Base-by-base conservation (phyloP, 169 alveolate species). In the Eimeria acervulina region DNA sequence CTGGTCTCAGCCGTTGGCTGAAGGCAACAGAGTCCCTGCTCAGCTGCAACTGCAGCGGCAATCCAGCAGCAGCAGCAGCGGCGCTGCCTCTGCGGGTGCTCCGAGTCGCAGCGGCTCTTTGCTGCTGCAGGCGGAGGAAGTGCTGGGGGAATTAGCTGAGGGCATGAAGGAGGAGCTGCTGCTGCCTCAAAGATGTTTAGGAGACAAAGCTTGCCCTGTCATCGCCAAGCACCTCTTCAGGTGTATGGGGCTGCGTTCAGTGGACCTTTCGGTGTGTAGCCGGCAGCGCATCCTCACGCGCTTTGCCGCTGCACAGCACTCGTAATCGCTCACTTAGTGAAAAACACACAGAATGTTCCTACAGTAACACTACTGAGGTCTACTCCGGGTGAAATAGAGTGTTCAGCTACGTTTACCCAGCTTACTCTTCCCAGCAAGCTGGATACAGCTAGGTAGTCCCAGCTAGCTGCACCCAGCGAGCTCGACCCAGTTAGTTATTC, bases 241-340 rank as follows among this genome's bases (percentile, higher is more conserved):
- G 44, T 84, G 74, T 40, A 52, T 19, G 26, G 90, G 90, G 47
- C 90, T 81, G 6, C 90, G 90, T 0, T 42, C 44, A 2, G 52
- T 84, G 2, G 93, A 84, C 93, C 76, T 84, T 31, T 51, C 93
- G 51, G 93, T 84, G n/a, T 55, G 93, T 81, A 81, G n/a, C n/a
- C 90, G n/a, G 1, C 63, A 2, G 7, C 3, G 19, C 88, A 19
- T n/a, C n/a, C n/a, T n/a, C n/a, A n/a, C n/a, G n/a, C n/a, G n/a
- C n/a, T n/a, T n/a, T n/a, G 28, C 0, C 61, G 15, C 59, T 5
- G 83, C 26, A 72, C 83, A 15, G 31, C 83, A 72, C 36, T 61
- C 28, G 51, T 33, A 3, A 31, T 72, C 28, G 51, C 42, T 5
- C 51, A 28, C 51, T 38, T 38, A 72, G 23, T 13, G 31, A 61